Percentiles rank a stretch among this genome's conserved stretches.
These are phyloP conservation scores for Chrysochromulina tobinii DNA, from an alignment of 78 protist genomes.

Conservation along the genomic window DNA sequence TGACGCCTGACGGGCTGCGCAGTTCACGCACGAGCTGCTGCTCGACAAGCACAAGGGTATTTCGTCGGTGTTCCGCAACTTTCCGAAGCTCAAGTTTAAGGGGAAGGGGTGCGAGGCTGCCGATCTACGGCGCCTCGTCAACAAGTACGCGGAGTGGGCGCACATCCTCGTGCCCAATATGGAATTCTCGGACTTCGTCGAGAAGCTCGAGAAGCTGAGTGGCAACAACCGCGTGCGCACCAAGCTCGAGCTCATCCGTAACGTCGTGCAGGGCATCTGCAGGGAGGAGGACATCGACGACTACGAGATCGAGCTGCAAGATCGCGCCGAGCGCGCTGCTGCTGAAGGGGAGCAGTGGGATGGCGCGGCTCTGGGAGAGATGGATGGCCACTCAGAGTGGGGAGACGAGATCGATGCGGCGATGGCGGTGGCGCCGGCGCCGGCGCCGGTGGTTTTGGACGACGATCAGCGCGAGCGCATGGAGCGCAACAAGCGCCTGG, in stretches of 20 bases:
- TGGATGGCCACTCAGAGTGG: too few relatives aligned
- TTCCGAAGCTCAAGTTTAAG: background rate
- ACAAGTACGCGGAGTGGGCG: constrained; percentile 11
- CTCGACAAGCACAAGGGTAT: background rate
- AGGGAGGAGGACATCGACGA: too few relatives aligned
- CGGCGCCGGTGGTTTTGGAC: background rate
- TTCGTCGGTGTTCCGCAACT: background rate
- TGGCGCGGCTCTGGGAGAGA: too few relatives aligned
- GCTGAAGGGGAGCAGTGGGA: too few relatives aligned
- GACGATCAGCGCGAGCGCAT: background rate
- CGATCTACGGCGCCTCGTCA: background rate
- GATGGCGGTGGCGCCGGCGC: too few relatives aligned
- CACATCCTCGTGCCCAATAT: background rate
- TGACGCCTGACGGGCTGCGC: background rate
- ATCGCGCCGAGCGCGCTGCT: too few relatives aligned
- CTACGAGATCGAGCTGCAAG: too few relatives aligned
- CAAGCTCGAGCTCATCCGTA: background rate
- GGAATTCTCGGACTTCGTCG: background rate
- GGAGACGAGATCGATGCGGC: too few relatives aligned
- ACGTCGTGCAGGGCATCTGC: background rate
- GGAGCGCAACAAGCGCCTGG: background rate
- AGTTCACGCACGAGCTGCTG: background rate
- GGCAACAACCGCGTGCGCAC: background rate
- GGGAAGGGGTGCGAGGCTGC: background rate
- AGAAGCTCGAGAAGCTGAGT: background rate